phyloP scores from a whole-genome alignment of 2,329 filamentous ascomycete species.

The Phoma herbarum region DNA sequence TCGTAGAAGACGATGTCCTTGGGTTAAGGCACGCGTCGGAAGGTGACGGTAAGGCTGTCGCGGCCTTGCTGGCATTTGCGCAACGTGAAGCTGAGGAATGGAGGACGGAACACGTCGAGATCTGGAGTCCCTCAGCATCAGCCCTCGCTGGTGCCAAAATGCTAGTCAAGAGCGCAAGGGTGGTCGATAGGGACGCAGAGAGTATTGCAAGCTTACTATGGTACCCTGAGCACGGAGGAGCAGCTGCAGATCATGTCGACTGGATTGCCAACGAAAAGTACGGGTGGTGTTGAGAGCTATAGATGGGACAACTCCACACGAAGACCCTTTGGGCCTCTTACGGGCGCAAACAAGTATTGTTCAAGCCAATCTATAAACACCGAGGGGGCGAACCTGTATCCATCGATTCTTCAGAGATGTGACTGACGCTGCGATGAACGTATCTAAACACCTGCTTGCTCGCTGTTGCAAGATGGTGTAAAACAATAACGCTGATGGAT shows the following conservation, averaged over 20 bases:
- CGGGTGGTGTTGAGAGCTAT: slow-evolving; percentile 72
- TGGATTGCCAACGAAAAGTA: slow-evolving; percentile 83
- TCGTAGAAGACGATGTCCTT: slow-evolving; percentile 65
- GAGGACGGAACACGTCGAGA: slow-evolving; percentile 73
- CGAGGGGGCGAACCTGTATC: neutral
- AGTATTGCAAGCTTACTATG: slow-evolving; percentile 78
- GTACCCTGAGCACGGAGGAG: slow-evolving; percentile 61
- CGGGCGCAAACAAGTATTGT: too few species aligned
- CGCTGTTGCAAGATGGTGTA: neutral
- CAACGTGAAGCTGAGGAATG: slow-evolving; percentile 75
- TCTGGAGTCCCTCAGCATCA: slow-evolving; percentile 80
- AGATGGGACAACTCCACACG: too few species aligned
- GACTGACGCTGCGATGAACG: neutral
- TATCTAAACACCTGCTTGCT: neutral
- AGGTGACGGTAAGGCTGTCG: slow-evolving; percentile 56
- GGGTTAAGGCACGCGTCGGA: slow-evolving; percentile 19
- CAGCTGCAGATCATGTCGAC: slow-evolving; percentile 62
- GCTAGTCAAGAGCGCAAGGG: slow-evolving; percentile 58
- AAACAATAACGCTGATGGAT: neutral
- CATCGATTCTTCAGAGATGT: neutral
- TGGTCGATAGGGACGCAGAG: slow-evolving; percentile 68
- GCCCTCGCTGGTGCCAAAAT: slow-evolving; percentile 53
- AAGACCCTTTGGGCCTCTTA: too few species aligned
- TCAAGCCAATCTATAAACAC: too few species aligned
- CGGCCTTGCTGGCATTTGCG: slow-evolving; percentile 71